A percentile compares a stretch with the other conserved stretches of the same genome.
Evolutionary conservation across 2,329 filamentous ascomycete species (phyloP).

Genomic region (Chrysoporthe deuterocubensis): DNA sequence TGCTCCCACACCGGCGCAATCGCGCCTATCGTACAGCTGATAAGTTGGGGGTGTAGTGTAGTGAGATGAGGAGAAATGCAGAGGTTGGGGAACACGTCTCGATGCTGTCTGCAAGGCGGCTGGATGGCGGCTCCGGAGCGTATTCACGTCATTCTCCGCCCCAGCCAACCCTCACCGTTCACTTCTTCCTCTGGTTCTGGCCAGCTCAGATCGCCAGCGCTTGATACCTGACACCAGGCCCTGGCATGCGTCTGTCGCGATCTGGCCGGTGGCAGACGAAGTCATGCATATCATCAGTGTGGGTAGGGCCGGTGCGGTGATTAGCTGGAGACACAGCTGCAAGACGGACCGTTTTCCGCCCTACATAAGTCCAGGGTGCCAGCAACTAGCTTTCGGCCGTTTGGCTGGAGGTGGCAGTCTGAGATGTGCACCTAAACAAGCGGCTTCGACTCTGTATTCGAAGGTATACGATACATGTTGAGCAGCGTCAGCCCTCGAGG

Average conservation of each 20-base stretch:
- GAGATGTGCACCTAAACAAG: constrained; percentile 14
- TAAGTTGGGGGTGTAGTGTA: constrained; percentile 15
- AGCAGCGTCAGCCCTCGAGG: background rate
- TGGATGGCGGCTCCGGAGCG: constrained; percentile 17
- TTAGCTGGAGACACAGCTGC: constrained; percentile 39
- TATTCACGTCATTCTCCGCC: constrained; percentile 9
- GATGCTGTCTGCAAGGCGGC: constrained; percentile 16
- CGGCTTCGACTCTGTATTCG: constrained; percentile 22
- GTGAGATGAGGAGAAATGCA: constrained; percentile 22
- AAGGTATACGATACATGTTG: constrained; percentile 13
- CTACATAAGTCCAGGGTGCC: constrained; percentile 34
- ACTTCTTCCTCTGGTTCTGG: constrained; percentile 14
- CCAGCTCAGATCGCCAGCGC: constrained; percentile 18
- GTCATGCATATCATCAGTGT: constrained; percentile 26
- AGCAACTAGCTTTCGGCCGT: constrained; percentile 18
- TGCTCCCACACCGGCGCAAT: constrained; percentile 30
- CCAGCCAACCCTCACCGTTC: constrained; percentile 13
- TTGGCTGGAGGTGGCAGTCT: constrained; percentile 12
- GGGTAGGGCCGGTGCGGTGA: constrained; percentile 23
- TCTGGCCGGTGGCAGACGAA: constrained; percentile 20
- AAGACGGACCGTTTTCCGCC: constrained; percentile 44
- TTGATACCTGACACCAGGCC: constrained; percentile 20
- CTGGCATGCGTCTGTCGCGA: constrained; percentile 15
- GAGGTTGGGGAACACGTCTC: constrained; percentile 18
- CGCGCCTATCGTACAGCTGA: constrained; percentile 21